These are phyloP conservation scores for Pythium coloratum DNA, from an alignment of 352 stramenopile genomes.

Conservation along the genomic window DNA sequence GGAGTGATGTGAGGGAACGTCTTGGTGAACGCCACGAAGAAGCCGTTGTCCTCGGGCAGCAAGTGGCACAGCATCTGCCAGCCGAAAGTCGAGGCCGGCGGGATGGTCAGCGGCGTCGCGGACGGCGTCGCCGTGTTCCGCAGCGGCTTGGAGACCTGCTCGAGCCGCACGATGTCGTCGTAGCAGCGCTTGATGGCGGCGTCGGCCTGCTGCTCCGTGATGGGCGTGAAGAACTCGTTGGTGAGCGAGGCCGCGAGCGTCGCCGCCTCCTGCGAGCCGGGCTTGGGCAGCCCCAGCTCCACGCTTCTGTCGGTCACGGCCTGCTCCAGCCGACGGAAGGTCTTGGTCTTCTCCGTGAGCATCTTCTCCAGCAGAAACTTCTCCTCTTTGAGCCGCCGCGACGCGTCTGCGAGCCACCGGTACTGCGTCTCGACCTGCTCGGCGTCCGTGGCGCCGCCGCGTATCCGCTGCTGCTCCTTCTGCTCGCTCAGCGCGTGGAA, in stretches of 20 bases:
- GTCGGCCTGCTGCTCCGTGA: constrained; percentile 56
- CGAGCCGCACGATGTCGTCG: constrained; percentile 50
- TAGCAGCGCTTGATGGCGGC: constrained; percentile 59
- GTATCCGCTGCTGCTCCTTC: constrained; percentile 23
- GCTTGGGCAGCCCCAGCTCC: constrained; percentile 47
- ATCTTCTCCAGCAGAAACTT: constrained; percentile 57
- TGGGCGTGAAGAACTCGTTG: constrained; percentile 48
- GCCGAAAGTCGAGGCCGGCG: constrained; percentile 44
- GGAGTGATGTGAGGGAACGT: constrained; percentile 28
- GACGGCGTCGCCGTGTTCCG: constrained; percentile 14
- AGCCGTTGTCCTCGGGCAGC: constrained; percentile 30
- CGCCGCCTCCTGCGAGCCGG: constrained; percentile 29
- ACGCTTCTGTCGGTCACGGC: constrained; percentile 47
- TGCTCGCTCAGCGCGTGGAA: constrained; percentile 22
- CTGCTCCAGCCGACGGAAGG: constrained; percentile 41
- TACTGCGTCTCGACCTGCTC: constrained; percentile 42
- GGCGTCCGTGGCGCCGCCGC: not conserved
- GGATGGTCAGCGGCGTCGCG: constrained; percentile 25
- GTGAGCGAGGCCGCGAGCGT: constrained; percentile 24
- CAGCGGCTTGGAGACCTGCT: constrained; percentile 39
- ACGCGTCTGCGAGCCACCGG: constrained; percentile 50
- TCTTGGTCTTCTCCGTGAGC: constrained; percentile 53
- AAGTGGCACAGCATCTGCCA: constrained; percentile 35
- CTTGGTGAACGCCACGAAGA: constrained; percentile 40
- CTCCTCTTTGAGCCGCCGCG: constrained; percentile 56